A percentile compares a stretch with the other conserved stretches of the same genome.
Evolutionary conservation across 148 eudicot species (phyloP).

Genomic region (Amaranthus palmeri): DNA sequence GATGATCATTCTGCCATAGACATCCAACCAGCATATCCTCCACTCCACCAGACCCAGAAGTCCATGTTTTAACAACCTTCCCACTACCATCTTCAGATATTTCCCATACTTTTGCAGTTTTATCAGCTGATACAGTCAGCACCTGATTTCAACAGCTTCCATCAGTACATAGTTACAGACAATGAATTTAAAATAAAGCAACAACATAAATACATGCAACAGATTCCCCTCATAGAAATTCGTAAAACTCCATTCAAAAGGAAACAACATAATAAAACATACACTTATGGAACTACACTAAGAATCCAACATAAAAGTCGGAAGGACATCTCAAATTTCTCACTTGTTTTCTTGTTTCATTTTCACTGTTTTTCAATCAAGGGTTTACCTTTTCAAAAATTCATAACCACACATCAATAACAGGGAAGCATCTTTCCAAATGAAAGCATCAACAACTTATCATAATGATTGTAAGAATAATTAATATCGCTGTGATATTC

Average conservation of each 20-base stretch:
- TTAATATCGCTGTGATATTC: too few species aligned
- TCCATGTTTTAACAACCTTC: constrained; percentile 47
- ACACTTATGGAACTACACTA: background rate
- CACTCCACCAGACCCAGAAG: constrained; percentile 76
- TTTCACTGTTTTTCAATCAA: too few species aligned
- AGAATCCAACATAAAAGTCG: too few species aligned
- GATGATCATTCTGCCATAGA: constrained; percentile 88
- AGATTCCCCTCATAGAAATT: background rate
- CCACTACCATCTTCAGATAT: constrained; percentile 75
- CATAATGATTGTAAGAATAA: too few species aligned
- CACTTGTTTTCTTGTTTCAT: too few species aligned
- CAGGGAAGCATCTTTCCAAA: too few species aligned
- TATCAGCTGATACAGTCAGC: constrained; percentile 93
- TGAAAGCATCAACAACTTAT: too few species aligned
- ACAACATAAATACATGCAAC: background rate
- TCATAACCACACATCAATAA: too few species aligned
- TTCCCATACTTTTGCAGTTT: constrained; percentile 89
- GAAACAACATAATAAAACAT: background rate
- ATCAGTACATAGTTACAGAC: background rate
- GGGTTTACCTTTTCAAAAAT: too few species aligned
- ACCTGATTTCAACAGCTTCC: constrained; percentile 37
- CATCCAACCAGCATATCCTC: constrained; percentile 98
- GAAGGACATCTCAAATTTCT: too few species aligned
- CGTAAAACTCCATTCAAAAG: background rate
- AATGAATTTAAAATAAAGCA: background rate